Evolutionary conservation across 106 monocot genomes (phyloP).

Genomic region (Phalaenopsis aphrodite): DNA sequence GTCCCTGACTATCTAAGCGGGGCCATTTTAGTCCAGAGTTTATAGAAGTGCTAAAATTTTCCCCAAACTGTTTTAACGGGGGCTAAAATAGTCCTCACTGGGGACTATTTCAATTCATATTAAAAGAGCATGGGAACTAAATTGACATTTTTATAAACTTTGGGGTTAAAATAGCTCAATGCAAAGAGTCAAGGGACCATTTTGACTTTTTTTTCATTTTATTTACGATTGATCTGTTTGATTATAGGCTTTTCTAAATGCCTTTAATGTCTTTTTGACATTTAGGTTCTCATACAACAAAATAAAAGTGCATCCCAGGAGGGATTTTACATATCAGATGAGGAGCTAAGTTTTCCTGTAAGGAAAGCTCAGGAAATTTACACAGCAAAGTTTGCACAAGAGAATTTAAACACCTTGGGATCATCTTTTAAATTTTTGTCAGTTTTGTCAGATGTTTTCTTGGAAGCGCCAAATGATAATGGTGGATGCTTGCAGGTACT

Average conservation of each 20-base stretch:
- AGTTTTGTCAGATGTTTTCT: conserved; percentile 49
- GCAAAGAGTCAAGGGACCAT: too few species aligned
- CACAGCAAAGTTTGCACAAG: conserved; percentile 42
- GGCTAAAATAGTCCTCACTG: too few species aligned
- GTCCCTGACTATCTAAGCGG: too few species aligned
- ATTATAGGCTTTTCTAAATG: neutral
- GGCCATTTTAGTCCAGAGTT: too few species aligned
- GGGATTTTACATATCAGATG: conserved; percentile 17
- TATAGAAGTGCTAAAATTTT: too few species aligned
- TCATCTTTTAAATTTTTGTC: conserved; percentile 44
- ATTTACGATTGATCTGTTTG: neutral
- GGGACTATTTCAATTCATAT: too few species aligned
- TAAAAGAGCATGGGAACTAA: too few species aligned
- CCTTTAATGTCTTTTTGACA: conserved; percentile 4
- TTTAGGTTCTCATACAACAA: conserved; percentile 78
- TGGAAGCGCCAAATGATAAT: conserved; percentile 52
- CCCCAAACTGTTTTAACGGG: too few species aligned
- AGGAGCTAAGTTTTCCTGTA: conserved; percentile 42
- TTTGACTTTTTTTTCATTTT: too few species aligned
- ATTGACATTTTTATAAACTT: too few species aligned
- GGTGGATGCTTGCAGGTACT: conserved; percentile 79
- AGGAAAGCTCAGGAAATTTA: conserved; percentile 56
- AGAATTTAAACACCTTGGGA: conserved; percentile 53
- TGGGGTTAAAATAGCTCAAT: too few species aligned
- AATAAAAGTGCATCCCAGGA: conserved; percentile 34